Evolutionary conservation across 2,329 filamentous ascomycete species (phyloP).

Genomic region (Calonectria pauciramosa): DNA sequence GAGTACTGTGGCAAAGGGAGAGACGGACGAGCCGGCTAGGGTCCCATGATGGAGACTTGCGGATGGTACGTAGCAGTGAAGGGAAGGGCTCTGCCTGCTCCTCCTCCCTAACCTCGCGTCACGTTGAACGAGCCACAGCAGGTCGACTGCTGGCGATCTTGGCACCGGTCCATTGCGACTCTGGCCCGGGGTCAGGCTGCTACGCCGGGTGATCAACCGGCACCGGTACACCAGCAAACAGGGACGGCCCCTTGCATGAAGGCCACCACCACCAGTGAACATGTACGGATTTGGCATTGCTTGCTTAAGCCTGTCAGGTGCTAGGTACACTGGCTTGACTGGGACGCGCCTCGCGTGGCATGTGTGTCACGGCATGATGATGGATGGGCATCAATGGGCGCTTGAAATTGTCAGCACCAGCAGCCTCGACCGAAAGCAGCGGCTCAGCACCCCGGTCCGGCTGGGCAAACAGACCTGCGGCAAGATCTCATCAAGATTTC

Average conservation of each 20-base stretch:
- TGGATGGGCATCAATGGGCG: not conserved
- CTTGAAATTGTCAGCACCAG: not conserved
- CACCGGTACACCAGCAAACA: slow-evolving; percentile 11
- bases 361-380: not conserved
- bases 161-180: slow-evolving; percentile 18
- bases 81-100: not conserved
- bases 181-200: slow-evolving; percentile 18
- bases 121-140: slow-evolving; percentile 21
- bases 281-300: slow-evolving; percentile 3
- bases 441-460: not conserved
- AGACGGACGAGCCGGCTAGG: not conserved
- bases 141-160: slow-evolving; percentile 9
- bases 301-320: slow-evolving; percentile 18
- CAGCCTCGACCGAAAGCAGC: slow-evolving; percentile 1
- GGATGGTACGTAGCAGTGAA: not conserved
- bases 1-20: not conserved
- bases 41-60: not conserved
- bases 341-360: not conserved
- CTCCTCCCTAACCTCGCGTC: slow-evolving; percentile 12
- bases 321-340: not conserved
- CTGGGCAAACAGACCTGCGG: slow-evolving; percentile 12
- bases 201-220: slow-evolving; percentile 22
- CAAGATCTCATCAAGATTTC: slow-evolving; percentile 34
- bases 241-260: slow-evolving; percentile 20
- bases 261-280: slow-evolving; percentile 3